Evolutionary conservation across 2,329 filamentous ascomycete species (phyloP).

Genomic region (Calonectria honghensis): DNA sequence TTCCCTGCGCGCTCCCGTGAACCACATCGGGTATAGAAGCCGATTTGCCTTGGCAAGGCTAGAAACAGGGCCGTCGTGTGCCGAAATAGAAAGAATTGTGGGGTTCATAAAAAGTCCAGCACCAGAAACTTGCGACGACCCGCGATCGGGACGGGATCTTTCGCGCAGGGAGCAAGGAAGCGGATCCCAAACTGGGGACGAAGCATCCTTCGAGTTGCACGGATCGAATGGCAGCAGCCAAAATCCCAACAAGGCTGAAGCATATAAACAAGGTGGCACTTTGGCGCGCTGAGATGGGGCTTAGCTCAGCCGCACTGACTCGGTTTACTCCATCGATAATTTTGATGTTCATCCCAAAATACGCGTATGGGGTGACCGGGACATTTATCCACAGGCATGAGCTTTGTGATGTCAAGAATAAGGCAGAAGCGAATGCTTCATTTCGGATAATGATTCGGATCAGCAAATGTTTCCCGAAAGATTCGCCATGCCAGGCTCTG

Average conservation of each 20-base stretch:
- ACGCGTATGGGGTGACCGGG: constrained; percentile 9
- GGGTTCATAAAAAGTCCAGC: neutral
- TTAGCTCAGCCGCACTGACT: constrained; percentile 21
- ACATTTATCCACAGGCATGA: neutral
- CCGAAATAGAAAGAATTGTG: constrained; percentile 6
- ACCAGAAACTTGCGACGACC: neutral
- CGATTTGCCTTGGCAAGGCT: neutral
- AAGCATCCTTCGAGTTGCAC: constrained; percentile 2
- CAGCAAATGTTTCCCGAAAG: too few relatives aligned
- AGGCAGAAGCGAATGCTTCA: neutral
- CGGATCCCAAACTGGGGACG: neutral
- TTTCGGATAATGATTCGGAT: neutral
- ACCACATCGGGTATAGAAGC: neutral
- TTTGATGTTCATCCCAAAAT: neutral
- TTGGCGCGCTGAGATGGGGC: neutral
- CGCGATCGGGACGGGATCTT: neutral
- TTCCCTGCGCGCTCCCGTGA: neutral
- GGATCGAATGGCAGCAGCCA: neutral
- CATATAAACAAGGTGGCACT: constrained; percentile 14
- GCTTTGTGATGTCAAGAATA: neutral
- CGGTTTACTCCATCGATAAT: neutral
- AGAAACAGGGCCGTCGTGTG: constrained; percentile 11
- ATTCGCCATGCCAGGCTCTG: neutral
- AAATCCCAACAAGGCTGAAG: constrained; percentile 11
- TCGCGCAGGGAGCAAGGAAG: neutral